Evolutionary conservation across 2,329 filamentous ascomycete genomes (phyloP), one percentile per base, ranked within the genome.

Genomic region (Colletotrichum costaricense): DNA sequence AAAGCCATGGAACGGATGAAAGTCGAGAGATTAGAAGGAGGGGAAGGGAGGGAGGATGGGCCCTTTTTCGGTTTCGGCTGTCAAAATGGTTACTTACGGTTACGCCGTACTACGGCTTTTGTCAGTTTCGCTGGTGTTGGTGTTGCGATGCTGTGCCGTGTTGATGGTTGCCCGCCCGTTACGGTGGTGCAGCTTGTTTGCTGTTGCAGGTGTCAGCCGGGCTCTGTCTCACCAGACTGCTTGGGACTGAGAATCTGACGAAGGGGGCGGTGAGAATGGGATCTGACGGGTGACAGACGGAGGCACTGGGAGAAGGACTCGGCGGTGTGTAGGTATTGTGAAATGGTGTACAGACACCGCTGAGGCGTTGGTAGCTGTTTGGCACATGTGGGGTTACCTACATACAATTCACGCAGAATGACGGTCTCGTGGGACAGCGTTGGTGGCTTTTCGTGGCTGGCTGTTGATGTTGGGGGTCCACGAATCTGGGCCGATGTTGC

Each of bases 161-260:
- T 35, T 26, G 42, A 49, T 63, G 59, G 26, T 19, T 46, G 59
- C 42, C n/a, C 42, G 42, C 38, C 59, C 59, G 38, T 63, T 38
- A 8, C 16, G 57, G 57, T 9, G 33, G 35, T 42, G 33, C 35
- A 19, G 26, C 9, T 24, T 63, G 59, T 63, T 63, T 63, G 38
- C 59, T 33, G 59, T 63, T 63, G 59, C 59, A 63, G 59, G 26
- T 63, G 38, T 33, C 59, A 62, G 59, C 59, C 38, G 59, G 35
- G 59, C 26, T 22, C 38, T 63, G 38, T 52, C 9, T 22, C 59
- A 22, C 35, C n/a, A 22, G 14, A 6, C 26, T 24, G 11, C 59
- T 38, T 63, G 59, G 59, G 24, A 63, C 59, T 12, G 38, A 38
- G 38, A 28, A 19, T 49, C 38, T 30, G 59, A 28, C 9, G 11